Evolutionary conservation across 176 grass and related monocot species (phyloP).

Genomic region (Puya raimondii): DNA sequence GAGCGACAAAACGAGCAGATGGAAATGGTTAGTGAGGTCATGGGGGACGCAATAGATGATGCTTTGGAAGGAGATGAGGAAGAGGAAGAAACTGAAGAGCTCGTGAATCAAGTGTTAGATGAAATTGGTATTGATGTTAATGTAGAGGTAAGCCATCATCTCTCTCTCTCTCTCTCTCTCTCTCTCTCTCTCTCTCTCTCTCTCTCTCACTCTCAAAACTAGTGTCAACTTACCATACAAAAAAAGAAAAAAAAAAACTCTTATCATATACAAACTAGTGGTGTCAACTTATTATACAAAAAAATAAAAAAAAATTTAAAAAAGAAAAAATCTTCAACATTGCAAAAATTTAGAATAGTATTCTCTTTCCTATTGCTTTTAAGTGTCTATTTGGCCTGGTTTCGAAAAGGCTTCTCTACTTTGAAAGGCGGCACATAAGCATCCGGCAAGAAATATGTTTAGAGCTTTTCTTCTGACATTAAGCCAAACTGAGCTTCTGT

Average conservation of each 20-base stretch:
- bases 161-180: background rate
- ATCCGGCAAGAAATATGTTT: no score
- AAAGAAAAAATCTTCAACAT: background rate
- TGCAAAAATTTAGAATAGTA: no score
- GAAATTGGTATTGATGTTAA: constrained; percentile 76
- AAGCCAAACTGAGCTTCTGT: no score
- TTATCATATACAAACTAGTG: background rate
- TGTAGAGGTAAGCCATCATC: constrained; percentile 28
- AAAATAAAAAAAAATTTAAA: background rate
- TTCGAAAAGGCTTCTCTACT: no score
- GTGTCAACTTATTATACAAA: background rate
- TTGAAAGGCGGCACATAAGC: no score
- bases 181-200: no score
- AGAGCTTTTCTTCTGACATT: no score
- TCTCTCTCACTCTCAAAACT: background rate
- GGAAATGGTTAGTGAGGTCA: constrained; percentile 71
- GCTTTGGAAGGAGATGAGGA: constrained; percentile 66
- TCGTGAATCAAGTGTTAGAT: constrained; percentile 70
- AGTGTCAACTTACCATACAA: background rate
- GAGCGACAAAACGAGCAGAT: constrained; percentile 77
- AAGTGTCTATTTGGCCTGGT: no score
- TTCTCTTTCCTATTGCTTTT: no score
- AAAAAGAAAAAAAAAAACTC: background rate
- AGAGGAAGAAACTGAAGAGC: constrained; percentile 63
- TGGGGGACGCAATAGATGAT: constrained; percentile 70